Evolutionary conservation across 129 eudicot genomes (phyloP).

Genomic region (Helianthus tuberosus): DNA sequence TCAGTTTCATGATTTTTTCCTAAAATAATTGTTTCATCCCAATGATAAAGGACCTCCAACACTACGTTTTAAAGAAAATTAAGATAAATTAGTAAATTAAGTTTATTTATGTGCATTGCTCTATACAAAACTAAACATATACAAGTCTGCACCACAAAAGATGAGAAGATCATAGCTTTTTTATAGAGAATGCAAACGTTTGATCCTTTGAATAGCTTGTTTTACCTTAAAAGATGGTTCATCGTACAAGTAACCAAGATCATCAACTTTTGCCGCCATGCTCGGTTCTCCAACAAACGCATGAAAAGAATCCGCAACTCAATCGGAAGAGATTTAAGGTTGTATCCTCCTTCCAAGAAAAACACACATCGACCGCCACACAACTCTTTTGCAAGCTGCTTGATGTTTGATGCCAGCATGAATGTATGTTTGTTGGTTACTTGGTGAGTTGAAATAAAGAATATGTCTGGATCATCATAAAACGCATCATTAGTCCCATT

Average conservation of each 20-base stretch:
- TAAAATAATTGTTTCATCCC: no score
- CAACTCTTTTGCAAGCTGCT: conserved; percentile 79
- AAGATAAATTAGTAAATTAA: neutral
- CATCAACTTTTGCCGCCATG: conserved; percentile 52
- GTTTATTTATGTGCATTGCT: neutral
- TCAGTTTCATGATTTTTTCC: no score
- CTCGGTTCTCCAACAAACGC: conserved; percentile 89
- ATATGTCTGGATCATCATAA: conserved; percentile 90
- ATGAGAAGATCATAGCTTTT: neutral
- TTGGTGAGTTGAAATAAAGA: conserved; percentile 95
- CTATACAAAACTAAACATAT: conserved; percentile 4
- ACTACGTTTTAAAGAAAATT: no score
- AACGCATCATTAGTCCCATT: conserved; percentile 98
- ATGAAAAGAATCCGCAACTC: conserved; percentile 87
- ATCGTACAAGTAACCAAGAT: conserved; percentile 72
- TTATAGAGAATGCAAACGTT: conserved; percentile 79
- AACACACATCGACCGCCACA: conserved; percentile 94
- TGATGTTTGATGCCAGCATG: conserved; percentile 79
- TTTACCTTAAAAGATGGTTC: conserved; percentile 74
- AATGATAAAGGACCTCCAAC: no score
- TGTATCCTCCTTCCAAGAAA: conserved; percentile 97
- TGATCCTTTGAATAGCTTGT: conserved; percentile 69
- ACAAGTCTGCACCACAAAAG: neutral
- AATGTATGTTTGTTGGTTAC: conserved; percentile 66
- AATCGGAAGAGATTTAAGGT: conserved; percentile 71